Evolutionary conservation across 352 stramenopile genomes (phyloP).

Genomic region (Phytopythium helicoides): DNA sequence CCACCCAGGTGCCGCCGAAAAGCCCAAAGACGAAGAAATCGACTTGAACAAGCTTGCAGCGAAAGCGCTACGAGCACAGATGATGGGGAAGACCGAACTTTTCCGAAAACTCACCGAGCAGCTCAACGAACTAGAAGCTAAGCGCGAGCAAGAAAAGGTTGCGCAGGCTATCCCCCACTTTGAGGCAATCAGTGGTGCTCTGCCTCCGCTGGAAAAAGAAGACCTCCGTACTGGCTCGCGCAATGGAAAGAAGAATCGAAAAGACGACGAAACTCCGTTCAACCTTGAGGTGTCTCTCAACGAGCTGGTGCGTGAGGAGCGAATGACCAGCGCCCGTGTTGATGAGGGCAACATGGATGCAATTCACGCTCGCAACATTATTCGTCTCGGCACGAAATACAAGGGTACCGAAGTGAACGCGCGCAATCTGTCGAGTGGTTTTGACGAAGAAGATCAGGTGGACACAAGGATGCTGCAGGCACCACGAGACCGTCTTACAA

Average conservation of each 20-base stretch:
- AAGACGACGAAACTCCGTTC: slow-evolving; percentile 13
- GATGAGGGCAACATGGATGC: slow-evolving; percentile 67
- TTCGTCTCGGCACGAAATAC: slow-evolving; percentile 72
- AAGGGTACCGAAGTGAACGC: slow-evolving; percentile 64
- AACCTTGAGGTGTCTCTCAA: slow-evolving; percentile 44
- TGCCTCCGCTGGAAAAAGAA: slow-evolving; percentile 70
- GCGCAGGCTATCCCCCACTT: slow-evolving; percentile 50
- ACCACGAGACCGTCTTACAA: slow-evolving; percentile 49
- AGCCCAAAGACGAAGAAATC: slow-evolving; percentile 24
- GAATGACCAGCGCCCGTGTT: slow-evolving; percentile 41
- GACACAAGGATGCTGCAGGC: slow-evolving; percentile 61
- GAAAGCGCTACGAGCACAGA: slow-evolving; percentile 73
- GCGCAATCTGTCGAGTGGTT: slow-evolving; percentile 65
- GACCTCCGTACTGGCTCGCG: slow-evolving; percentile 55
- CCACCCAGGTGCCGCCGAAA: not conserved
- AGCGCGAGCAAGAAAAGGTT: slow-evolving; percentile 38
- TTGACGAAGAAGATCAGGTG: slow-evolving; percentile 81
- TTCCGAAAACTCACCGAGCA: slow-evolving; percentile 77
- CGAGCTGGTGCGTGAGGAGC: slow-evolving; percentile 78
- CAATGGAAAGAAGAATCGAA: slow-evolving; percentile 63
- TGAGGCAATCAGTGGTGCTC: slow-evolving; percentile 48
- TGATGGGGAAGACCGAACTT: slow-evolving; percentile 73
- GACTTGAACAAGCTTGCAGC: slow-evolving; percentile 83
- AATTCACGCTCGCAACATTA: slow-evolving; percentile 65
- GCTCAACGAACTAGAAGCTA: slow-evolving; percentile 78